These are phyloP conservation scores for Cardamine chenopodiifolia DNA, from an alignment of 345 rosid species.

Conservation along the genomic window DNA sequence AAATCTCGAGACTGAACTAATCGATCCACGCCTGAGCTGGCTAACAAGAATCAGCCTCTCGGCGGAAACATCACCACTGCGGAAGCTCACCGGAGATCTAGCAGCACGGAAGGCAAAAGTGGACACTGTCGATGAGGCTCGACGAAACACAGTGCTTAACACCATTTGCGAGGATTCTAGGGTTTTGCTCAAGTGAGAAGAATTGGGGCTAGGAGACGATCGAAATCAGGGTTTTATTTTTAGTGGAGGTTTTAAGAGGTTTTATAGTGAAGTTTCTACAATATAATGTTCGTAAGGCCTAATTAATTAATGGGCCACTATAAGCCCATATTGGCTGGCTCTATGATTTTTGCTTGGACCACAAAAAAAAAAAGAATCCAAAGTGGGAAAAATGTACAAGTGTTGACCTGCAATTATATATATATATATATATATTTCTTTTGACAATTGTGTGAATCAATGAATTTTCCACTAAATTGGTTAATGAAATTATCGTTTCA, in stretches of 20 bases:
- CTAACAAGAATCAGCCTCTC: conserved; percentile 30
- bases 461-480: not conserved
- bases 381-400: not conserved
- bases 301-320: not conserved
- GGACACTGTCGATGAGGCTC: conserved; percentile 46
- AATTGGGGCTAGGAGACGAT: not conserved
- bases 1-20: conserved; percentile 34
- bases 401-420: not conserved
- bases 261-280: not conserved
- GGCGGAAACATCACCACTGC: conserved; percentile 19
- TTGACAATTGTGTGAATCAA: not conserved
- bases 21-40: conserved; percentile 26
- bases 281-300: not conserved
- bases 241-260: conserved; percentile 32
- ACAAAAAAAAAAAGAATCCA: not conserved
- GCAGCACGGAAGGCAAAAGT: conserved; percentile 48
- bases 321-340: not conserved
- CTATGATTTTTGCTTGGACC: not conserved
- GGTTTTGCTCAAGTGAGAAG: conserved; percentile 5
- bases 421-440: not conserved
- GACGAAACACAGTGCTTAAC: conserved; percentile 46
- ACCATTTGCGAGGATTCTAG: conserved; percentile 39
- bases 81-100: conserved; percentile 45
- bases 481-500: not conserved
- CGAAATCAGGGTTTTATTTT: conserved; percentile 44